Base-by-base conservation (phyloP, 139 green algal genomes). In the Tetraselmis striata region DNA sequence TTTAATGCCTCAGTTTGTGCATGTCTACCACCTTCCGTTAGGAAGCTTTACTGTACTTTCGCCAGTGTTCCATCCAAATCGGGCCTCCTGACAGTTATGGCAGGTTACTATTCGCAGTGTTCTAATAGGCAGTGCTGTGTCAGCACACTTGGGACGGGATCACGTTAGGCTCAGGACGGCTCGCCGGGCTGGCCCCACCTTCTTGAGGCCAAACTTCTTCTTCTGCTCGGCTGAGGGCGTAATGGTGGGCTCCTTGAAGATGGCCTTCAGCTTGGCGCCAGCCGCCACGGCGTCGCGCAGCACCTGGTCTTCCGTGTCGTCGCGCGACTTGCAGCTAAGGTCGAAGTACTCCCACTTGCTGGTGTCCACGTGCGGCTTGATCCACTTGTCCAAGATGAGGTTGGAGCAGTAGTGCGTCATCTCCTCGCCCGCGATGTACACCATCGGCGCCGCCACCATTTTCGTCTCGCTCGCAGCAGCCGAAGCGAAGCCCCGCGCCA, bases 221-320 rank as follows among this genome's bases (percentile, higher is more conserved):
- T 82, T 79, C 59, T 87, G 83, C 26, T 82, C 83, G 74, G 45
- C 83, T n/a, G 83, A 84, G 29, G 83, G 83, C 26, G 83, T 87
- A 28, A 87, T 80, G n/a, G 83, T 87, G 31, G 83, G 83, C 76
- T 87, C 83, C 29, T 87, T 87, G 81, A 87, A 87, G 28, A 87
- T 87, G 2, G 83, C 79, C 58, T 82, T 82, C 11, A 87, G 27
- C 27, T 32, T 31, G 22, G 77, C 77, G 27, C 83, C 83, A 1
- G 83, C 83, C 28, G 75, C 26, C 1, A 87, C 77, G 76, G 78
- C 79, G 58, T 87, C 83, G n/a, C 58, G 76, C 58, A 87, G 77
- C 29, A 84, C 79, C 79, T 84, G 32, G 29, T 87, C 83, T 28
- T 84, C 76, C 25, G 83, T 84, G 58, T 84, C 80, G 76, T 87